Base-by-base conservation (phyloP, 768 basidiomycete genomes). In the Cystoderma amianthinum region DNA sequence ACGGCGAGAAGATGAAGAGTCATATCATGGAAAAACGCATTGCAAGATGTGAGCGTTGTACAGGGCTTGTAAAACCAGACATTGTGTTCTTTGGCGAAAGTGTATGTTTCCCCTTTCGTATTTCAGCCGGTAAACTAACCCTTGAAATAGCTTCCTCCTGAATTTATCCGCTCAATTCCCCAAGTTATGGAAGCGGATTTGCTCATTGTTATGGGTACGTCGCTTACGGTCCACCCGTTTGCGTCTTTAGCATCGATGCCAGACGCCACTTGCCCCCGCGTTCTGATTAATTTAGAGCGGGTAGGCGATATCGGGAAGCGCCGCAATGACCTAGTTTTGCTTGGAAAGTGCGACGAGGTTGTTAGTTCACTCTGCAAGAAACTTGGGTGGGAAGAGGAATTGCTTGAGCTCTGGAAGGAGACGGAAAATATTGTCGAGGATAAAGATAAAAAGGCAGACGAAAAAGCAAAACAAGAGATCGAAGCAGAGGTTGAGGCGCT, bases 61-160 rank as follows among this genome's bases (percentile, higher is more conserved):
- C 63, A 1, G 90, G 89, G 0, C 67, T 89, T 28, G 81, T 93
- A 12, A 92, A 94, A 59, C 91, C 91, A n/a, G 87, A 95, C 53
- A 95, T 95, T 32, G 88, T 95, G 10, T 94, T 95, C 63, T 94
- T 95, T 52, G 91, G 93, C 17, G 86, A 91, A 62, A 55, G 71
- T 25, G 82, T 85, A 54, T 22, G 80, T 63, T 12, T 43, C 44
- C 38, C 6, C 15, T 28, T 25, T 42, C 32, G 18, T 24, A 15
- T 42, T 7, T 42, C 21, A 9, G 6, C 9, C 18, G n/a, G 10
- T 28, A 25, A 13, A 11, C 44, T 4, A 23, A 42, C 17, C 37
- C 22, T 20, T 38, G 7, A 36, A 22, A 10, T 48, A 90, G 89
- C 76, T 97, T 3, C 92, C 94, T 0, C 59, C 68, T 0, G 58